Conservation (phyloP, 2,329 filamentous ascomycete species). For the Coniella lustricola region DNA sequence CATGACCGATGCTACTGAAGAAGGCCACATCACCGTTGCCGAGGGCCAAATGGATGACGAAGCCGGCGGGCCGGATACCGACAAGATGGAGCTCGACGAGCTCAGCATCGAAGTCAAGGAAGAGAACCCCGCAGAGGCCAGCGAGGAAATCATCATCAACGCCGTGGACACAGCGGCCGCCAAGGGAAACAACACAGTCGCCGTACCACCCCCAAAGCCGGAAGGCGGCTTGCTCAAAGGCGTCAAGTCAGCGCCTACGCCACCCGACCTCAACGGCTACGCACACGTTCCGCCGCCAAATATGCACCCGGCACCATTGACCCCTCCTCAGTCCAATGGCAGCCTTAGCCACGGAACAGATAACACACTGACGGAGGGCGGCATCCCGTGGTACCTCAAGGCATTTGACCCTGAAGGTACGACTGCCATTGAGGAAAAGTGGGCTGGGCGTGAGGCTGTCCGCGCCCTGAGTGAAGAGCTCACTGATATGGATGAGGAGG, state of each 20-base stretch:
- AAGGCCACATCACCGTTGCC: constrained; percentile 41
- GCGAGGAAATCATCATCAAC: constrained; percentile 25
- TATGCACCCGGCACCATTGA: constrained; percentile 46
- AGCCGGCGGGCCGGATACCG: constrained; percentile 21
- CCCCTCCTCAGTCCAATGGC: constrained; percentile 59
- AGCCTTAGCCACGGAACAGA: constrained; percentile 41
- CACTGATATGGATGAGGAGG: constrained; percentile 87
- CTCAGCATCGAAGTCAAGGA: constrained; percentile 28
- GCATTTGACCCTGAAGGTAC: constrained; percentile 74
- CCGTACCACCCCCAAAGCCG: constrained; percentile 15
- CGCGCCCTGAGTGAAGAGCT: constrained; percentile 74
- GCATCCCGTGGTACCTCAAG: constrained; percentile 82
- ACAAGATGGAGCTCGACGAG: constrained; percentile 22
- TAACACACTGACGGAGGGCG: constrained; percentile 61
- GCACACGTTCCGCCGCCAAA: constrained; percentile 25
- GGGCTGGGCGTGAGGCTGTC: constrained; percentile 62
- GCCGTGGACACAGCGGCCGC: constrained; percentile 23
- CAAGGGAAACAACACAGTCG: constrained; percentile 16
- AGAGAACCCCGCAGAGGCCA: constrained; percentile 21
- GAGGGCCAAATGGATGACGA: constrained; percentile 29
- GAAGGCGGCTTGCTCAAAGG: constrained; percentile 24
- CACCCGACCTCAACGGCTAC: constrained; percentile 43
- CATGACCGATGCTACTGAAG: constrained; percentile 43
- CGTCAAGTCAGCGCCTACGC: constrained; percentile 32
- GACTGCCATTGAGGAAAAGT: constrained; percentile 68